Conservation (phyloP, 2,329 filamentous ascomycete genomes). For the Mycosphaerelloides madeirae region DNA sequence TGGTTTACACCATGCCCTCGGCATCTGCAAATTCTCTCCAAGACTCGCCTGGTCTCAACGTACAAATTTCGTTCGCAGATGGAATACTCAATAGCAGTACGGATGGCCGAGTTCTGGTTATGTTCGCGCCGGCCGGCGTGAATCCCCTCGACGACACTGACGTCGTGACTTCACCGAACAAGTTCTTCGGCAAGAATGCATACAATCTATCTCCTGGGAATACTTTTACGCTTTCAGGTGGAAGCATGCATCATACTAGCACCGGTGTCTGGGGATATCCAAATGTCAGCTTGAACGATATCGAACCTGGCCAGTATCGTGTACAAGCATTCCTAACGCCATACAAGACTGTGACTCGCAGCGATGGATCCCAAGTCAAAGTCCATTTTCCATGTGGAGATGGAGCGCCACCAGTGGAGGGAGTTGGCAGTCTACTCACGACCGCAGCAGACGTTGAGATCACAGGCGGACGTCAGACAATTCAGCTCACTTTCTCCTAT, state of each 20-base stretch:
- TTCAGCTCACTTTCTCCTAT: constrained; percentile 28
- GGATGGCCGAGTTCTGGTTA: background rate
- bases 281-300: constrained; percentile 29
- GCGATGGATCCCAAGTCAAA: constrained; percentile 34
- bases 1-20: too few species aligned
- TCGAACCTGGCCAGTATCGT: constrained; percentile 31
- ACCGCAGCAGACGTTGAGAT: constrained; percentile 25
- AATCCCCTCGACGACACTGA: constrained; percentile 36
- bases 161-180: constrained; percentile 32
- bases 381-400: constrained; percentile 37
- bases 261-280: constrained; percentile 34
- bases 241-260: constrained; percentile 24
- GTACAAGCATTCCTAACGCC: constrained; percentile 35
- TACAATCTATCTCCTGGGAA: constrained; percentile 22
- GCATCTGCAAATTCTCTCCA: too few species aligned
- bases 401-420: constrained; percentile 29
- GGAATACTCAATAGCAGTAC: background rate
- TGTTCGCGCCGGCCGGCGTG: background rate
- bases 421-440: constrained; percentile 31
- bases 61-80: background rate
- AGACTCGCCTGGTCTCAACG: background rate
- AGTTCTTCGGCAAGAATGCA: constrained; percentile 38
- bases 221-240: constrained; percentile 27
- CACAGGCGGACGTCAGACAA: constrained; percentile 26
- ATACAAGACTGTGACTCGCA: constrained; percentile 34